Base-by-base conservation (phyloP, 768 basidiomycete species). In the Tulasnella sp. region DNA sequence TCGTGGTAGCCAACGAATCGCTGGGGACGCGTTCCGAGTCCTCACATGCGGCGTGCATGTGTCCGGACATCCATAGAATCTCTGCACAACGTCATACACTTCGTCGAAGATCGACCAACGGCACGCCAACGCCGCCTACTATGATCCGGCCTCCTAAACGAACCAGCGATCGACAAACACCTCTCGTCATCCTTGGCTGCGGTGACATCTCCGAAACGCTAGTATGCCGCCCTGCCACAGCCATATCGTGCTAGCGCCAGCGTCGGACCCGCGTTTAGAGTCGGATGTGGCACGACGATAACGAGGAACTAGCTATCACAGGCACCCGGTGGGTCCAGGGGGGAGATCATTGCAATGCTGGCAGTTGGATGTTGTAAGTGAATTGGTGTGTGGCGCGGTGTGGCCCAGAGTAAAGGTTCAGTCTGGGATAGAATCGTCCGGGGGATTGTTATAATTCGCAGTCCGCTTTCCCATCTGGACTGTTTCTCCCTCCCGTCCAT, bases 181-280 rank as follows among this genome's bases (percentile, higher is more conserved):
- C 1, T 69, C 64, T 69, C 64, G 64, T 69, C n/a, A 69, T 28
- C 31, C 64, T 69, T 69, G n/a, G 64, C 64, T 69, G 64, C 64
- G 64, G 64, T 69, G 34, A 31, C 64, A 34, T 69, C 64, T 69
- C 64, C 64, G 64, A 34, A 64, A 28, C 8, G 31, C 28, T 31
- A 37, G 64, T 69, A 69, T 69, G 64, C 64, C 64, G 64, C 64
- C 6, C 64, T 37, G 34, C 31, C 64, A 54, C 24, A 22, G 24
- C 64, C 31, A 31, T 69, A 31, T 31, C 60, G 5, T 64, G 60
- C 60, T 31, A 31, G 28, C 64, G 64, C 31, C 64, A 28, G 16
- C 34, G 28, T 2, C 28, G 34, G 64, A 24, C 24, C n/a, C 64
- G 31, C 2, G 5, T 3, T 16, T 34, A 60, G 31, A 8, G 58